These are phyloP conservation scores for Magnusiomyces paraingens DNA, from an alignment of 1,139 yeast species.

Conservation along the genomic window DNA sequence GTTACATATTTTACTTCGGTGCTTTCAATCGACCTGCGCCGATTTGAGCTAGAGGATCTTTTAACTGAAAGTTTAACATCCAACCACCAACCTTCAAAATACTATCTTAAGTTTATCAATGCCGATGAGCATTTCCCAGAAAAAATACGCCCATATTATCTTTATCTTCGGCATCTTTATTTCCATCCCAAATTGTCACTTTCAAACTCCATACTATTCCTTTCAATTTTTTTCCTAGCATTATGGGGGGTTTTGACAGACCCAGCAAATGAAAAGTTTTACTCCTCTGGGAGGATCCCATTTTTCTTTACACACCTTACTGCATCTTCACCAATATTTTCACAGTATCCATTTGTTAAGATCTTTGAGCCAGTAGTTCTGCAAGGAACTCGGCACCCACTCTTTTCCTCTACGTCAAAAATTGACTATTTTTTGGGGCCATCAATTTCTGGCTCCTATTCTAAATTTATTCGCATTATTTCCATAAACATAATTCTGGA, in stretches of 20 bases:
- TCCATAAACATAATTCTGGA: slow-evolving; percentile 35
- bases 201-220: slow-evolving; percentile 6
- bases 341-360: slow-evolving; percentile 6
- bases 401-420: background rate
- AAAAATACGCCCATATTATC: slow-evolving; percentile 6
- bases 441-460: slow-evolving; percentile 11
- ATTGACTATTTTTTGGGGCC: slow-evolving; percentile 9
- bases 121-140: slow-evolving; percentile 6
- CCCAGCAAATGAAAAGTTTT: slow-evolving; percentile 8
- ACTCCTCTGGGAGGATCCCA: slow-evolving; percentile 13
- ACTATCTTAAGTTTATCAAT: slow-evolving; percentile 4
- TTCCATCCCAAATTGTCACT: slow-evolving; percentile 14
- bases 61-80: background rate
- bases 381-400: slow-evolving; percentile 6
- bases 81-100: background rate
- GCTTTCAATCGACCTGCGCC: slow-evolving; percentile 57
- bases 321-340: slow-evolving; percentile 4
- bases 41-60: slow-evolving; percentile 55
- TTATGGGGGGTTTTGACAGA: slow-evolving; percentile 12
- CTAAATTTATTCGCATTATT: slow-evolving; percentile 13
- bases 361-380: slow-evolving; percentile 15
- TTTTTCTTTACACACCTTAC: slow-evolving; percentile 13
- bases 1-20: slow-evolving; percentile 59
- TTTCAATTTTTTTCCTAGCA: slow-evolving; percentile 3
- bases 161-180: slow-evolving; percentile 7